Evolutionary conservation across 1,284 basidiomycete genomes (phyloP), one percentile per base, ranked within the genome.

Genomic region (Testicularia cyperi): DNA sequence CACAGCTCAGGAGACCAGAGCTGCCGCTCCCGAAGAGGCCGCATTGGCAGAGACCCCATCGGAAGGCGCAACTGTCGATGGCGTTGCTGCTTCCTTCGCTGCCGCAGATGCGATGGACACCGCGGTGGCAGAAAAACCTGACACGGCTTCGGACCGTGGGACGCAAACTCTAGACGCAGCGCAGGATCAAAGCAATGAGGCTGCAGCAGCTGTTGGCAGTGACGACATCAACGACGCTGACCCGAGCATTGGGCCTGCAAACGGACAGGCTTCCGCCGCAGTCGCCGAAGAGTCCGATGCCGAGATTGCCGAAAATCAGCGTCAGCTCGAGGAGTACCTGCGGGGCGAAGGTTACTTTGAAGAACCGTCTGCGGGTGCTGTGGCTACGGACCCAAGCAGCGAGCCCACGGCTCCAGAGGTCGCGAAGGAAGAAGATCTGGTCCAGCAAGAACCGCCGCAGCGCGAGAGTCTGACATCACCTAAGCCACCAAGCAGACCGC

Each of bases 251-350:
- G n/a, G n/a, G 25, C n/a, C 25, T 9, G 25, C 25, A 27, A 27
- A 27, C 9, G 9, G 9, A n/a, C 25, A 27, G n/a, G 25, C 9
- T 27, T 9, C 9, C 25, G 25, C n/a, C 25, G 25, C n/a, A 27
- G 25, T 9, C 25, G 25, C 9, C 15, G 34, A 36, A 16, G 58
- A 56, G n/a, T 32, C 35, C 21, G 58, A 68, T 35, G 39, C 51
- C 18, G 45, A 63, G 20, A 53, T 68, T 12, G 56, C 46, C 10
- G 62, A 65, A 28, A 49, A 65, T 26, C 53, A 57, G 30, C 38
- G 56, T 14, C 51, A 56, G 38, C 44, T 68, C 12, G 65, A 68
- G 20, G 65, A 64, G 20, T 68, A 58, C 28, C 23, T 68, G 24
- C 57, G 57, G 19, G 51, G 57, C 21, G 57, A 61, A 22, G 57